Base-by-base conservation (phyloP, 495 filamentous ascomycete genomes). In the Neurospora sp. region DNA sequence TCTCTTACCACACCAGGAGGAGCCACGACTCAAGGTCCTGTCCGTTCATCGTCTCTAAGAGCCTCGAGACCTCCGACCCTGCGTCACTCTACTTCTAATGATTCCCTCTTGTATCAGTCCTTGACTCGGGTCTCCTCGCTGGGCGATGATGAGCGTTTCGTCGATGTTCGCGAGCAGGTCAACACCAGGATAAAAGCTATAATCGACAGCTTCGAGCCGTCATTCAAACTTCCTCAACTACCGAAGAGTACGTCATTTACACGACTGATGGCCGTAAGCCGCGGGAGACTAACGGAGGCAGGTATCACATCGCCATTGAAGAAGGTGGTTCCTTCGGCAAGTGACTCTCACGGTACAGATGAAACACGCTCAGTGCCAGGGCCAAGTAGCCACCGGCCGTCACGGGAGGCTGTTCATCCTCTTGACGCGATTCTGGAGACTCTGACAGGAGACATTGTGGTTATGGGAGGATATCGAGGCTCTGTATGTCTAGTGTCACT, bases 111-210 rank as follows among this genome's bases (percentile, higher is more conserved):
- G 14, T 89, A 89, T 72, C 84, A 87, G 76, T 85, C 89, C 1
- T 84, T 93, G 1, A 97, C 94, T 0, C 85, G 88, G 9, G 90
- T 90, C 0, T 94, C 94, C 0, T 96, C 94, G 1, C 83, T 96
- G 7, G 95, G 94, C 3, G 93, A 97, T 77, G 93, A 96, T 74
- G 87, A 89, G n/a, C 88, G 91, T 62, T 98, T 95, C 81, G 87
- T 91, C 70, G 85, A 95, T 82, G 88, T 96, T 8, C 88, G 90
- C 66, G 88, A 90, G 70, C 90, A 93, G 78, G 90, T 93, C 72
- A 98, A 98, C 76, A 93, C 92, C 72, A 88, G 95, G 39, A 83
- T 96, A 76, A 97, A 97, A 82, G 95, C 95, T 3, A 96, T 98
- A 81, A 91, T 89, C 77, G 95, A 98, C 78, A 96, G 90, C 79